Evolutionary conservation across 108 stramenopile species (phyloP), one percentile per base, ranked within the genome.

Genomic region (Licmophora abbreviata): DNA sequence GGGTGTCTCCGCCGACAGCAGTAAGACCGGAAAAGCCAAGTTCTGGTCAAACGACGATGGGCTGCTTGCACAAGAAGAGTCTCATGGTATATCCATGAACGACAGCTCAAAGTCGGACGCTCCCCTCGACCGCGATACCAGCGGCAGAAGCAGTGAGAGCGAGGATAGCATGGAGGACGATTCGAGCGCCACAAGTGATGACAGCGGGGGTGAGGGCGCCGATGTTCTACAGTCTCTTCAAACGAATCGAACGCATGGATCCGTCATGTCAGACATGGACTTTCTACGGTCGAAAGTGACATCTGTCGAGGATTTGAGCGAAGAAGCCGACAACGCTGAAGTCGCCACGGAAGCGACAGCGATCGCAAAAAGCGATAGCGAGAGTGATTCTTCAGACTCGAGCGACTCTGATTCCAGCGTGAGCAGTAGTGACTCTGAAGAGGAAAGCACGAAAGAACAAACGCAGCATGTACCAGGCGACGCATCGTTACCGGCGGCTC

Each of bases 1-100:
- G 51, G 59, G 63, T 40, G 68, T 28, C 18, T 61, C 54, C 22
- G 59, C 49, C 25, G 43, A 67, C 6, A 34, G 29, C 2, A 56
- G 54, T 6, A 56, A 63, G 23, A n/a, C n/a, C n/a, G n/a, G n/a
- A n/a, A 83, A 84, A 38, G 61, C 76, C 1, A 84, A 84, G 43
- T 86, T 89, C 51, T 88, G 86, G 92, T 71, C 81, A 8, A 89
- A 93, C 48, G 86, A 93, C 60, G 83, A 79, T 62, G 86, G 42
- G 3, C 59, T 40, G 47, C 59, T 47, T 22, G 41, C 44, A 11
- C 28, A 55, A 44, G 53, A 54, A 40, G 38, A 40, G 38, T n/a
- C n/a, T n/a, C n/a, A n/a, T n/a, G n/a, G n/a, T n/a, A n/a, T n/a
- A n/a, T n/a, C n/a, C n/a, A 12, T 35, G 11, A 12, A 9, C 12